Conservation (phyloP, 495 filamentous ascomycete species). For the Penicillium pulvis region DNA sequence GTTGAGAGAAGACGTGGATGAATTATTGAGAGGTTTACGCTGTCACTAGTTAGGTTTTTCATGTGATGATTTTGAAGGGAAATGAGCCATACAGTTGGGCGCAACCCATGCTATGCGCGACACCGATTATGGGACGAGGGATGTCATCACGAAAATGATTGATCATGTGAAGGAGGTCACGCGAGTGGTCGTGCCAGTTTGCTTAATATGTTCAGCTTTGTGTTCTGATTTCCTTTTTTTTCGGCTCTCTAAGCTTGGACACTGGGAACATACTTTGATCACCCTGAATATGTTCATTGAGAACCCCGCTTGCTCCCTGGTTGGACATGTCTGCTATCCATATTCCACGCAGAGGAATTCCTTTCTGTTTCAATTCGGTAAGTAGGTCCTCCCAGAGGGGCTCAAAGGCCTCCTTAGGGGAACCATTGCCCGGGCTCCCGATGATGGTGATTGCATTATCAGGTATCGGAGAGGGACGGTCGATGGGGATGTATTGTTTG, state of each 20-base stretch:
- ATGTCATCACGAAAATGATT: slow-evolving; percentile 73
- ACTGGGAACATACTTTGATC: slow-evolving; percentile 57
- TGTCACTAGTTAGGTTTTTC: slow-evolving; percentile 1
- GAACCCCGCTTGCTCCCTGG: slow-evolving; percentile 65
- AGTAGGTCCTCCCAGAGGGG: slow-evolving; percentile 72
- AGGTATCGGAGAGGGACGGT: slow-evolving; percentile 52
- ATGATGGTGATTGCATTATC: slow-evolving; percentile 68
- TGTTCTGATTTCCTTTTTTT: too few relatives aligned
- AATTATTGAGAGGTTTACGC: slow-evolving; percentile 56
- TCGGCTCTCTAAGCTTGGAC: too few relatives aligned
- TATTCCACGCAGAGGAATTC: slow-evolving; percentile 62
- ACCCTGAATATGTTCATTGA: slow-evolving; percentile 66
- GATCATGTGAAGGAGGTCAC: slow-evolving; percentile 75
- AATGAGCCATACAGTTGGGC: slow-evolving; percentile 48
- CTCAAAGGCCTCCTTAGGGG: slow-evolving; percentile 68
- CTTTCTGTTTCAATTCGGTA: slow-evolving; percentile 34
- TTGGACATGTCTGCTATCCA: slow-evolving; percentile 75
- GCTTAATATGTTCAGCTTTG: slow-evolving; percentile 34
- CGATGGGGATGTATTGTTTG: slow-evolving; percentile 69
- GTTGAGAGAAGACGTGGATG: slow-evolving; percentile 72
- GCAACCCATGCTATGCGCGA: slow-evolving; percentile 81
- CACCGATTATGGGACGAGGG: slow-evolving; percentile 71
- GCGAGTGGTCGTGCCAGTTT: slow-evolving; percentile 71
- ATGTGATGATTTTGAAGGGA: not conserved
- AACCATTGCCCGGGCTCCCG: slow-evolving; percentile 64